Evolutionary conservation across 2,329 filamentous ascomycete genomes (phyloP).

Genomic region (Cladophialophora psammophila): DNA sequence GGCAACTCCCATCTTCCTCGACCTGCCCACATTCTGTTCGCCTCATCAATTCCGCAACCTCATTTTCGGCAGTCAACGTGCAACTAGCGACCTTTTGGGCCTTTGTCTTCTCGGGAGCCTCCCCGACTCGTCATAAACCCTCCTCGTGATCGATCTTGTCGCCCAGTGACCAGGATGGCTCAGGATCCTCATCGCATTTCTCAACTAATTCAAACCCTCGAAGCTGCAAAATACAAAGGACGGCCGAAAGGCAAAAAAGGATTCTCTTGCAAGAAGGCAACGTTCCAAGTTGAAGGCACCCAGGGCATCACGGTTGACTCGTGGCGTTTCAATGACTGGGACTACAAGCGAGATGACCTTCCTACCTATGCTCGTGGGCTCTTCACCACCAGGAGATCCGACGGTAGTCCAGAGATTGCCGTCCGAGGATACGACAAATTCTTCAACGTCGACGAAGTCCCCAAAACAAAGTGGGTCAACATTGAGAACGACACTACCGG

Average conservation of each 20-base stretch:
- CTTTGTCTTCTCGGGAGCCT: neutral
- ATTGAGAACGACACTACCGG: conserved; percentile 78
- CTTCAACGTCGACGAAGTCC: conserved; percentile 89
- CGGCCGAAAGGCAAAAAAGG: conserved; percentile 58
- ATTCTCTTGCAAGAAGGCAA: conserved; percentile 81
- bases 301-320: conserved; percentile 77
- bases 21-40: neutral
- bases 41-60: neutral
- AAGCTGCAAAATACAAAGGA: conserved; percentile 61
- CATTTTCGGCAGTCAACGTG: neutral
- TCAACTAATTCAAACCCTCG: conserved; percentile 70
- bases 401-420: conserved; percentile 76
- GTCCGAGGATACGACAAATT: conserved; percentile 98
- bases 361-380: conserved; percentile 93
- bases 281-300: conserved; percentile 72
- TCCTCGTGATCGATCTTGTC: neutral
- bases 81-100: neutral
- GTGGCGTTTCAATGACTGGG: conserved; percentile 93
- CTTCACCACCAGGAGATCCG: conserved; percentile 78
- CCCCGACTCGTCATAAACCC: neutral
- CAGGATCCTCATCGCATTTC: conserved; percentile 75
- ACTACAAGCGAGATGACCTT: conserved; percentile 86
- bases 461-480: conserved; percentile 80
- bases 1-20: neutral
- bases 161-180: conserved; percentile 57